Evolutionary conservation across 495 filamentous ascomycete species (phyloP), one percentile per base, ranked within the genome.

Genomic region (Lasiosphaeria hispida): DNA sequence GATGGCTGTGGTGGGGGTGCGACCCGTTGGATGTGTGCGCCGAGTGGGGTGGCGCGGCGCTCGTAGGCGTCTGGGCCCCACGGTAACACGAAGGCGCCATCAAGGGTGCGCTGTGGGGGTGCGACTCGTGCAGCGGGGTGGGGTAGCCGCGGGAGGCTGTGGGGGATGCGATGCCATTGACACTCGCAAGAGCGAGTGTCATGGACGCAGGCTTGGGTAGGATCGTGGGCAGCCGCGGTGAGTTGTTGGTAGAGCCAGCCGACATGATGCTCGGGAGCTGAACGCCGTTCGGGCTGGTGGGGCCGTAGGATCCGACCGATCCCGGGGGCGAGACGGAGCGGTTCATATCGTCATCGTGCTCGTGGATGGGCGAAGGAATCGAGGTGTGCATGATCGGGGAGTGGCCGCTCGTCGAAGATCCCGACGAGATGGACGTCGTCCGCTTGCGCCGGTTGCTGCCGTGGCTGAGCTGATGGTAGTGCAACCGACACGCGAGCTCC

Each of bases 401-500:
- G 47, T 74, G 73, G 5, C 76, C 78, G 15, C 65, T 71, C 7
- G 67, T 65, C 15, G 75, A 78, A 13, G 79, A 81, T n/a, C 73
- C 72, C 0, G 84, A 87, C 10, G 85, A 83, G 10, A 85, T 69
- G 17, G 85, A 87, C 35, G 79, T 77, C 39, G 84, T 85, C 35
- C 86, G 79, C 72, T 86, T 85, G 64, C 86, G 85, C 51, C 85
- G 83, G 70, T 86, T 90, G 74, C 81, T 88, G 52, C 88, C 88
- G 65, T 91, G 90, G 63, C 86, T 90, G 41, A 92, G 80, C 61
- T 92, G 89, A 61, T 92, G 89, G 66, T 88, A 92, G 67, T 92
- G 89, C 40, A 92, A 82, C 51, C 89, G 88, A 72, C 89, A 92
- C 51, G 89, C 89, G 57, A 92, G 75, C 76, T 92, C 89, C 4